Evolutionary conservation across 148 eudicot species (phyloP).

Genomic region (Nepenthes gracilis): DNA sequence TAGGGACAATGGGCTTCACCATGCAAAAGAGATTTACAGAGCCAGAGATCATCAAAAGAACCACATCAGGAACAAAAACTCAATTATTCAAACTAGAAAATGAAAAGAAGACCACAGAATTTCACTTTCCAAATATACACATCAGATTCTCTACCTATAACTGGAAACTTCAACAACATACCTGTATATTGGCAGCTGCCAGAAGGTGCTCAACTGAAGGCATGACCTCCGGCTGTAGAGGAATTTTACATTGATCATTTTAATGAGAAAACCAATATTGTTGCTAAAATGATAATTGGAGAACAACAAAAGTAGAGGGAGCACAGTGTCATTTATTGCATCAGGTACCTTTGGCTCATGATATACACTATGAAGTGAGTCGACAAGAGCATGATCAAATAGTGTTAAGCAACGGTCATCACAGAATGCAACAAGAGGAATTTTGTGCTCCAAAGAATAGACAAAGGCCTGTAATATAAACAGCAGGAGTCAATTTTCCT

Average conservation of each 20-base stretch:
- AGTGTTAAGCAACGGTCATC: slow-evolving; percentile 78
- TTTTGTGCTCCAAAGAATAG: slow-evolving; percentile 55
- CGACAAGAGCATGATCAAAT: slow-evolving; percentile 77
- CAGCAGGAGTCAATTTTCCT: slow-evolving; percentile 1
- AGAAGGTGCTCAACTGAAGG: slow-evolving; percentile 60
- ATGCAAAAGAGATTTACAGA: too few relatives aligned
- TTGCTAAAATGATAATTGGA: background rate
- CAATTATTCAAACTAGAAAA: too few relatives aligned
- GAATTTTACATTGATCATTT: slow-evolving; percentile 6
- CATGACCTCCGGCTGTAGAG: slow-evolving; percentile 68
- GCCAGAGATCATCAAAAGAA: too few relatives aligned
- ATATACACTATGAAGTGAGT: slow-evolving; percentile 68
- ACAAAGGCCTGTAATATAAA: slow-evolving; percentile 50
- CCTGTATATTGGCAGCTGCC: slow-evolving; percentile 68
- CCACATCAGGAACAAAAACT: too few relatives aligned
- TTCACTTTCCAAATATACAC: too few relatives aligned
- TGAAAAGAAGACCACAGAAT: too few relatives aligned
- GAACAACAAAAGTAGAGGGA: background rate
- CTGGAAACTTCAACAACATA: slow-evolving; percentile 8
- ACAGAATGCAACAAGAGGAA: slow-evolving; percentile 81
- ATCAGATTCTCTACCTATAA: background rate
- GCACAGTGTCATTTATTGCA: background rate
- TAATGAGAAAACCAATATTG: background rate
- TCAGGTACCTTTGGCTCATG: slow-evolving; percentile 74
- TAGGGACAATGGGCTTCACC: too few relatives aligned